Conservation (phyloP, 495 filamentous ascomycete genomes). For the Lasiosphaeria ovina region DNA sequence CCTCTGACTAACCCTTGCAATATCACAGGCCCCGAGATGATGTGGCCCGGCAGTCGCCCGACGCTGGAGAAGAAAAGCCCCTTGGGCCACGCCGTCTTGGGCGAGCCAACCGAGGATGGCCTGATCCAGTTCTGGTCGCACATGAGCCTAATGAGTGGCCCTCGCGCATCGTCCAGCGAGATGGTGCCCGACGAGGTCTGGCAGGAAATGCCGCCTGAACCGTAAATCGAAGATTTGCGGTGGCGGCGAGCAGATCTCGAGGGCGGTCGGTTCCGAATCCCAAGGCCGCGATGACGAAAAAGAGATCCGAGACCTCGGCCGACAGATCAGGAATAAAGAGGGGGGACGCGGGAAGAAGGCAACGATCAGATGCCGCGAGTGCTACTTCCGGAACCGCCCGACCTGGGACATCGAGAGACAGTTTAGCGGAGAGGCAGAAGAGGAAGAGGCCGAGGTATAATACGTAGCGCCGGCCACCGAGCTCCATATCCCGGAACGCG, state of each 20-base stretch:
- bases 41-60: conserved; percentile 18
- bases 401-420: conserved; percentile 30
- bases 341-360: conserved; percentile 11
- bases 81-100: conserved; percentile 14
- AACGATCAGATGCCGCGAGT: conserved; percentile 16
- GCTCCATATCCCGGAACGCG: conserved; percentile 5
- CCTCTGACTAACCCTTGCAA: conserved; percentile 1
- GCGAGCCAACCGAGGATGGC: conserved; percentile 14
- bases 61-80: conserved; percentile 15
- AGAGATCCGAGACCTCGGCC: conserved; percentile 10
- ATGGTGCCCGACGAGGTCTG: conserved; percentile 25
- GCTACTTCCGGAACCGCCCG: conserved; percentile 27
- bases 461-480: conserved; percentile 4
- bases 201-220: conserved; percentile 22
- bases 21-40: conserved; percentile 15
- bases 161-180: conserved; percentile 17
- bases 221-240: conserved; percentile 18
- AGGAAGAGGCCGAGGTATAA: conserved; percentile 4
- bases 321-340: conserved; percentile 13
- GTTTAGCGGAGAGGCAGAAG: conserved; percentile 11
- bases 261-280: conserved; percentile 17
- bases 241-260: conserved; percentile 17
- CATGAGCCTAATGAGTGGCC: conserved; percentile 27
- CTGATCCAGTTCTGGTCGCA: conserved; percentile 12
- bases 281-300: conserved; percentile 13